phyloP scores from a whole-genome alignment of 345 rosid species.

The Raphanus sativus region DNA sequence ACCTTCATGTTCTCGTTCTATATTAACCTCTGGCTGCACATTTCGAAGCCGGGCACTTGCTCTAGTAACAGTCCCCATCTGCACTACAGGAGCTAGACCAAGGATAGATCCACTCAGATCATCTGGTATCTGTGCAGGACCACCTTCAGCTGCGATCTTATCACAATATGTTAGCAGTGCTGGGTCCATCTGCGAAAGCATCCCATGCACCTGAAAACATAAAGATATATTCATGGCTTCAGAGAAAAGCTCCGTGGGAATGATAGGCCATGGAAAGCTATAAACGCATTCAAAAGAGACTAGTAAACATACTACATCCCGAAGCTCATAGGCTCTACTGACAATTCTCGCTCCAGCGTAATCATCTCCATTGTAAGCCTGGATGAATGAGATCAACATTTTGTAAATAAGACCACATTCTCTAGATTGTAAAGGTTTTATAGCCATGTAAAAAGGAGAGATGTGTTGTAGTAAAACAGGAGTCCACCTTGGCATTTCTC shows the following conservation, averaged over 20 bases:
- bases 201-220: conserved; percentile 78
- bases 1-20: conserved; percentile 70
- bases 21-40: conserved; percentile 78
- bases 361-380: conserved; percentile 95
- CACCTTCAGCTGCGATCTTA: conserved; percentile 86
- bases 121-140: conserved; percentile 77
- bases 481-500: conserved; percentile 77
- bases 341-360: conserved; percentile 93
- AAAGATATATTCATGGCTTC: not conserved
- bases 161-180: conserved; percentile 80
- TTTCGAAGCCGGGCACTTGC: conserved; percentile 94
- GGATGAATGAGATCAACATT: conserved; percentile 22
- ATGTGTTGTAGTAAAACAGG: not conserved
- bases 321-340: conserved; percentile 91
- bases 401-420: conserved; percentile 13
- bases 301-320: conserved; percentile 70
- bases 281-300: conserved; percentile 10
- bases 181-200: conserved; percentile 99
- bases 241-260: not conserved
- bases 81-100: conserved; percentile 69
- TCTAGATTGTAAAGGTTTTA: not conserved
- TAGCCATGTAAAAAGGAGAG: not conserved
- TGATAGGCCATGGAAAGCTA: not conserved
- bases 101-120: conserved; percentile 63
- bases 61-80: conserved; percentile 76